phyloP scores from a whole-genome alignment of 2,329 filamentous ascomycete genomes.

The Aspergillus hiratsukae region DNA sequence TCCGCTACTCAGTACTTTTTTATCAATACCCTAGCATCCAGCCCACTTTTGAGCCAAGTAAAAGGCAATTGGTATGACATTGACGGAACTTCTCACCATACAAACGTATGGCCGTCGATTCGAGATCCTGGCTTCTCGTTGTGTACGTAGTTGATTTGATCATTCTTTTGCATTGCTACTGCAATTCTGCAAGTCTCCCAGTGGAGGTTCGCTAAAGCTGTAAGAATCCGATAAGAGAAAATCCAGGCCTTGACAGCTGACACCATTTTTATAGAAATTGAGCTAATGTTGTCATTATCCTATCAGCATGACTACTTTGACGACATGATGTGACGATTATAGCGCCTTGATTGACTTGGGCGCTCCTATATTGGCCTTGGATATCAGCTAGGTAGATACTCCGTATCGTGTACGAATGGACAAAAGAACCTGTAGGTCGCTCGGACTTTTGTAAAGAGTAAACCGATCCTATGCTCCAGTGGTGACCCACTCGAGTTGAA shows the following conservation, averaged over 20 bases:
- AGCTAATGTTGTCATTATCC: background rate
- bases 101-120: background rate
- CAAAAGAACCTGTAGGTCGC: background rate
- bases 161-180: constrained; percentile 10
- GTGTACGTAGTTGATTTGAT: constrained; percentile 20
- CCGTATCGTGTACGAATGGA: background rate
- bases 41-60: background rate
- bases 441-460: background rate
- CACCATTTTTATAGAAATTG: background rate
- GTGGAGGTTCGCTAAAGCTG: constrained; percentile 11
- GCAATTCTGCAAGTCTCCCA: constrained; percentile 13
- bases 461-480: background rate
- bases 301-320: background rate
- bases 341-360: background rate
- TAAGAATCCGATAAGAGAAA: constrained; percentile 15
- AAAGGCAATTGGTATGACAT: background rate
- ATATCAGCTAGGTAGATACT: background rate
- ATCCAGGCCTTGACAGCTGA: constrained; percentile 4
- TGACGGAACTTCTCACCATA: background rate
- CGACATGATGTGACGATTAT: background rate
- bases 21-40: no score
- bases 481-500: background rate
- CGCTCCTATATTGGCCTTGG: background rate
- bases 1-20: no score
- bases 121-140: constrained; percentile 7